A percentile compares a stretch with the other conserved stretches of the same genome.
Conservation (phyloP, 2,329 filamentous ascomycete genomes). For the Juglanconis juglandina region DNA sequence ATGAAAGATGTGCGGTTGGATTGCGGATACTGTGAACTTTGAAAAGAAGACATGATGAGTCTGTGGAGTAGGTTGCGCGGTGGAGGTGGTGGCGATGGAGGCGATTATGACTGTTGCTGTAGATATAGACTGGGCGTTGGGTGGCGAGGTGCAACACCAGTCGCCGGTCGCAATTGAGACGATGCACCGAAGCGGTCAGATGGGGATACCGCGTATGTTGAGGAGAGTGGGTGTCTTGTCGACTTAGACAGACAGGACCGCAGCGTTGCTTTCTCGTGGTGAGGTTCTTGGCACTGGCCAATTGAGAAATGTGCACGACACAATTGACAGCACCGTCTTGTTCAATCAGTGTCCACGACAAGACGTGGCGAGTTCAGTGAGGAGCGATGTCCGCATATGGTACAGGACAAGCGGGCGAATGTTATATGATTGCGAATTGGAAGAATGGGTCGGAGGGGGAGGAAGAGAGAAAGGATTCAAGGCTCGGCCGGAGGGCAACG, state of each 20-base stretch:
- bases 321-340: background rate
- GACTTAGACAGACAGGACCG: too few species aligned
- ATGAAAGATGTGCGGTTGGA: too few species aligned
- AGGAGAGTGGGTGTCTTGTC: too few species aligned
- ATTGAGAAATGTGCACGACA: background rate
- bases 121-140: background rate
- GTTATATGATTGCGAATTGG: background rate
- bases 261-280: too few species aligned
- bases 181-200: background rate
- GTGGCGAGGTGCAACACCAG: constrained; percentile 2
- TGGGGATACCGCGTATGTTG: background rate
- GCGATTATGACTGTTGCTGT: background rate
- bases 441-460: background rate
- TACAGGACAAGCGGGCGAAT: background rate
- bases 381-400: background rate
- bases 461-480: background rate
- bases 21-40: background rate
- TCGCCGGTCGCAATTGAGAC: background rate
- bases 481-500: background rate
- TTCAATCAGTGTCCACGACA: background rate
- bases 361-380: background rate
- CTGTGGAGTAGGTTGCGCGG: background rate
- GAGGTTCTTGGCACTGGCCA: too few species aligned
- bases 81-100: background rate
- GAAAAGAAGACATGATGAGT: background rate